Conservation (phyloP, 179 eudicot genomes). For the Silene noctiflora region DNA sequence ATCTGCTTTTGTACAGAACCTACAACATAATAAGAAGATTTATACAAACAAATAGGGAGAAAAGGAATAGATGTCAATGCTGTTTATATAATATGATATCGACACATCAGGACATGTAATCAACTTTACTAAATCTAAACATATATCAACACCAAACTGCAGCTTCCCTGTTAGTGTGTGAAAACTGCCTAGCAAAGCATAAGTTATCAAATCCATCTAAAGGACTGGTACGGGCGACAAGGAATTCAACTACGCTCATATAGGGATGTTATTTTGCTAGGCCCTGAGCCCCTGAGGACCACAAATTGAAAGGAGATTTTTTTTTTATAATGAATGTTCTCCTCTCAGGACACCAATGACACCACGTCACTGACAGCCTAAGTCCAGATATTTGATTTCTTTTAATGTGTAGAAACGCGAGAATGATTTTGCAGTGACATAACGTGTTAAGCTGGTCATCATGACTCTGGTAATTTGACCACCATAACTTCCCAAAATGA, state of each 20-base stretch:
- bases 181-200: neutral
- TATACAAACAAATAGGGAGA: neutral
- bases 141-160: neutral
- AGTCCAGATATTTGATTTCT: neutral
- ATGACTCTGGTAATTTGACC: neutral
- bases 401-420: neutral
- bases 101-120: neutral
- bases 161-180: neutral
- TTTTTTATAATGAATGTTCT: too few species aligned
- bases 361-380: neutral
- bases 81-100: too few species aligned
- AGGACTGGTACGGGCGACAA: neutral
- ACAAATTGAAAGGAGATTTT: neutral
- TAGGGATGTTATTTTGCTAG: neutral
- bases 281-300: neutral
- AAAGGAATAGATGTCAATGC: neutral
- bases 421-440: neutral
- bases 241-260: neutral
- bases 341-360: neutral
- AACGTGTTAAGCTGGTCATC: neutral
- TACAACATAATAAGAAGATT: slow-evolving; percentile 25
- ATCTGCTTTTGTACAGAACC: slow-evolving; percentile 93
- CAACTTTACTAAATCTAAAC: neutral
- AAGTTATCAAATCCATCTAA: neutral
- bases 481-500: neutral